Base-by-base conservation (phyloP, 345 rosid genomes). In the Aquilaria malaccensis region DNA sequence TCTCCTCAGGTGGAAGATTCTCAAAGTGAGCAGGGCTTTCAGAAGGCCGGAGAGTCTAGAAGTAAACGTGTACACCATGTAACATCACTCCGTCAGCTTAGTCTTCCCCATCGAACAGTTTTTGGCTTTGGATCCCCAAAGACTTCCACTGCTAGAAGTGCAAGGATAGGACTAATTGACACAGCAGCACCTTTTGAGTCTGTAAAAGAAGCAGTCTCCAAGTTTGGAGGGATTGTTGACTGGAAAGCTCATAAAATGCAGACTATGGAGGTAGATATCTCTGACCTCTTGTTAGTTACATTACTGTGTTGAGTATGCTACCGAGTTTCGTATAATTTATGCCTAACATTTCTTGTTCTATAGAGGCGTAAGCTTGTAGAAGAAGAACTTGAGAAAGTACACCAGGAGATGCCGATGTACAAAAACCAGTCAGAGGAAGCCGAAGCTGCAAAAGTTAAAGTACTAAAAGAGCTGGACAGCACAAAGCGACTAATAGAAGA, bases 171-270 rank as follows among this genome's bases (percentile, higher is more conserved):
- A 53, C 77, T 73, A 11, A 85, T 93, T 56, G 97, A 93, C 68
- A 93, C 97, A 55, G 76, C 83, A 13, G 85, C 96, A 37, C 98
- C 97, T 63, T 71, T 93, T 63, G 97, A 93, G 75, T 89, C 98
- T 13, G 98, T 93, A 63, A 89, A 93, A 82, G 88, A 84, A 73
- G 98, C 83, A 59, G 98, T 93, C 71, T 89, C 97, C 53, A 89
- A 80, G 79, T 89, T 93, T 70, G 98, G 98, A 11, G 98, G 98
- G 64, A 89, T 89, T 67, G 86, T 85, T 53, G 98, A 93, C 62
- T 93, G 98, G 98, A 93, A 89, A 79, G 98, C 91, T 51, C 98
- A 89, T 67, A 83, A 73, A 78, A 65, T 82, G 73, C 79, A 84
- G 77, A 79, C 86, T 13, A 80, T 85, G 67, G 94, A 89, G 96